Evolutionary conservation across 169 alveolate genomes (phyloP).

Genomic region (Cryptosporidium viatorum): DNA sequence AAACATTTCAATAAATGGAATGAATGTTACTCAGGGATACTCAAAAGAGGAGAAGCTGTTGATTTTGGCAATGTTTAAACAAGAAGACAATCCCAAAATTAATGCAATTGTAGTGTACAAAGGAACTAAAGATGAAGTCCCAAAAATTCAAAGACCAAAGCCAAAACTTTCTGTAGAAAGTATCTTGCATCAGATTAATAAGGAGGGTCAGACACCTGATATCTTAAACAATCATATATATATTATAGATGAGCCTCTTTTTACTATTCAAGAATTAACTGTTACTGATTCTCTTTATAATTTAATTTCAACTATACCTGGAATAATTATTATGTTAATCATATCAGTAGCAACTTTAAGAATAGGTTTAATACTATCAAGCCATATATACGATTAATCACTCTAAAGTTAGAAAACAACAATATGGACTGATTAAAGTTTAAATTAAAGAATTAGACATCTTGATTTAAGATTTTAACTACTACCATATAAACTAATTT

Average conservation of each 20-base stretch:
- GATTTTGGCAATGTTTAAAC: constrained; percentile 59
- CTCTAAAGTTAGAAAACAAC: neutral
- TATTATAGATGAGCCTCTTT: constrained; percentile 15
- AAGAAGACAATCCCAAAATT: constrained; percentile 64
- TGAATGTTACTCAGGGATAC: constrained; percentile 42
- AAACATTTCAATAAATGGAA: constrained; percentile 29
- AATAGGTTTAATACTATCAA: constrained; percentile 26
- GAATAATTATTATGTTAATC: neutral
- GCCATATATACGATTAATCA: neutral
- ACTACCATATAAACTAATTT: neutral
- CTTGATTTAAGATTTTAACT: neutral
- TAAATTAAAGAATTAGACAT: neutral
- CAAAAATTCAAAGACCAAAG: constrained; percentile 58
- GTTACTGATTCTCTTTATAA: constrained; percentile 21
- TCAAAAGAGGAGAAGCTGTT: constrained; percentile 42
- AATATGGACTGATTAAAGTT: neutral
- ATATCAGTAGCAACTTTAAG: constrained; percentile 60
- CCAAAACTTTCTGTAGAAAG: constrained; percentile 12
- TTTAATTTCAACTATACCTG: constrained; percentile 31
- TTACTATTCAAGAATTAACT: neutral
- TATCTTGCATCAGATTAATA: constrained; percentile 2
- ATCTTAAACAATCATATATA: constrained; percentile 1
- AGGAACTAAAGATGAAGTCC: constrained; percentile 7
- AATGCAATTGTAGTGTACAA: constrained; percentile 71
- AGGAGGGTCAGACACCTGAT: constrained; percentile 28